Evolutionary conservation across 2,329 filamentous ascomycete species (phyloP), one percentile per base, ranked within the genome.

Genomic region (Xylaria sp.): DNA sequence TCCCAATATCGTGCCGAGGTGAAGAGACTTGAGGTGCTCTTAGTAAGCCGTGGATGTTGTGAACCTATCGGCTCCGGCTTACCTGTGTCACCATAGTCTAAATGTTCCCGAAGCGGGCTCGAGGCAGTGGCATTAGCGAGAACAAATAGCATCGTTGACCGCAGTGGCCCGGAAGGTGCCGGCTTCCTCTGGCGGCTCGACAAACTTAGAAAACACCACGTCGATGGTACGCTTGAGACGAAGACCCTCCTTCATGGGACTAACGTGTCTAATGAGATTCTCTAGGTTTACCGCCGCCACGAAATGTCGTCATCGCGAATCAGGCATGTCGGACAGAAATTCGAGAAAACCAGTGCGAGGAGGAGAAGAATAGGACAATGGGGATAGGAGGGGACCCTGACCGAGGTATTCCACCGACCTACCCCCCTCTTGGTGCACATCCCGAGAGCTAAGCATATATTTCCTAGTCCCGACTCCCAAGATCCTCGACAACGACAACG

Each of bases 61-160:
- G 2, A 12, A 12, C 18, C 18, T 5, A 13, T 62, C 10, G 5
- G n/a, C 53, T 60, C 13, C 2, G 29, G 37, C 44, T 60, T 53
- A 65, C 54, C 5, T 6, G 40, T 25, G 12, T 8, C 80, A 9
- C 66, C 78, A 2, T 69, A 83, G 32, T 79, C 80, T 10, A 75
- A 69, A 18, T 73, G 73, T 5, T 81, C 79, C n/a, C 75, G 72
- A 21, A 78, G 80, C 29, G 82, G 83, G 2, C 75, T 85, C 37
- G 82, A 82, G 64, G 81, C 81, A n/a, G 84, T 85, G 2, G 76
- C 80, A 0, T 68, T 85, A 27, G 82, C 82, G 13, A 79, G 83
- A 51, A 79, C 81, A 4, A 78, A 79, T 16, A 85, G 82, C 50
- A 71, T 85, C 23, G 73, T 85, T 23, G 79, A 83, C 65, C 75